phyloP scores from a whole-genome alignment of 192 early-diverging fungal species.

The Coemansia pectinata region DNA sequence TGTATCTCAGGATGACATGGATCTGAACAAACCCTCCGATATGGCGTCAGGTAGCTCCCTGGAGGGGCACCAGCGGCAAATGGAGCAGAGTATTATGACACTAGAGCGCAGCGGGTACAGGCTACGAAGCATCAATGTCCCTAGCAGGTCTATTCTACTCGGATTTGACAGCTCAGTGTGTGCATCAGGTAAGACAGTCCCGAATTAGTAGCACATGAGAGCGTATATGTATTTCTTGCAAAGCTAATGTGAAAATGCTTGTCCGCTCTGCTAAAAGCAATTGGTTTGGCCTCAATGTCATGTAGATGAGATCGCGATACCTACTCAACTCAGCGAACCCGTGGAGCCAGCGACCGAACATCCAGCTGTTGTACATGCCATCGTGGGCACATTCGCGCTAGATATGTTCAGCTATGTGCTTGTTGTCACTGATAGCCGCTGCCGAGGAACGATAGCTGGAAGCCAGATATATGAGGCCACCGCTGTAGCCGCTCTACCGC shows the following conservation, averaged over 20 bases:
- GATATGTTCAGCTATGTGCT: slow-evolving; percentile 37
- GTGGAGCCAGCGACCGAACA: background rate
- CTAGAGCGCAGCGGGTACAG: slow-evolving; percentile 29
- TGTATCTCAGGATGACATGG: slow-evolving; percentile 1
- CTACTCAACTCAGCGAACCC: background rate
- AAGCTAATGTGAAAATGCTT: background rate
- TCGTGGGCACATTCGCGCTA: slow-evolving; percentile 37
- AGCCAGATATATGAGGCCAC: slow-evolving; percentile 29
- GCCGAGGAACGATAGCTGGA: slow-evolving; percentile 27
- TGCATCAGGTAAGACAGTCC: slow-evolving; percentile 8
- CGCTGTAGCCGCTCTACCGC: slow-evolving; percentile 29
- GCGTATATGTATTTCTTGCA: background rate
- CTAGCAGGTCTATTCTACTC: slow-evolving; percentile 20
- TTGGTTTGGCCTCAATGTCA: background rate
- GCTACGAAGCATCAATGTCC: slow-evolving; percentile 35
- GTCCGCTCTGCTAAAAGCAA: background rate
- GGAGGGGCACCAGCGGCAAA: slow-evolving; percentile 3
- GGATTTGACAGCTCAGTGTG: slow-evolving; percentile 24
- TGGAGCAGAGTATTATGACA: slow-evolving; percentile 24
- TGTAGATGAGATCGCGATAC: background rate
- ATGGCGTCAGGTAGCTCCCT: background rate
- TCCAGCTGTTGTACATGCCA: slow-evolving; percentile 23
- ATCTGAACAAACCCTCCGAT: background rate
- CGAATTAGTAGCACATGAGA: background rate
- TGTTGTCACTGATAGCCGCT: slow-evolving; percentile 30